Evolutionary conservation across 257 asterid species (phyloP).

Genomic region (Nicotiana paniculata): DNA sequence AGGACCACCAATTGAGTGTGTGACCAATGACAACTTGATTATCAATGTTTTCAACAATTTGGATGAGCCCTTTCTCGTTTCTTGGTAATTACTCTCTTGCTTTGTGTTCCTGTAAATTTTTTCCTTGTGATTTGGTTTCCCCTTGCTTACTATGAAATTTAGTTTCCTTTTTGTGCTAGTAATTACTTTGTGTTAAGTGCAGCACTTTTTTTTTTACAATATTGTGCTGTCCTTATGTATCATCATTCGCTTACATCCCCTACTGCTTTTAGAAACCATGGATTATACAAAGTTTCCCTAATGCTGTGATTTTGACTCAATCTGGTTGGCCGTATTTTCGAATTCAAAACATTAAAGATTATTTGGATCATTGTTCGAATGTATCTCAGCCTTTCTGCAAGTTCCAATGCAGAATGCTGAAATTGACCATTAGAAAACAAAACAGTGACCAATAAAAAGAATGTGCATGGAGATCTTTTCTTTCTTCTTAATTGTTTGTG

Average conservation of each 20-base stretch:
- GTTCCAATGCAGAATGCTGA: too few relatives aligned
- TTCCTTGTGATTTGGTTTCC: neutral
- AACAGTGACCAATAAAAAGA: too few relatives aligned
- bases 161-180: neutral
- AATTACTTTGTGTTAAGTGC: neutral
- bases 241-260: neutral
- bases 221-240: neutral
- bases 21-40: conserved; percentile 32
- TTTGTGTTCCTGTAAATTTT: neutral
- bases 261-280: neutral
- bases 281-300: too few relatives aligned
- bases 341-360: too few relatives aligned
- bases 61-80: conserved; percentile 30
- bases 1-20: conserved; percentile 24
- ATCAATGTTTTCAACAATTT: conserved; percentile 29
- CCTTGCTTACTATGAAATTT: neutral
- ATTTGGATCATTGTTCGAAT: too few relatives aligned
- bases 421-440: too few relatives aligned
- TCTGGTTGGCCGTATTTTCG: too few relatives aligned
- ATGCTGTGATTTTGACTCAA: too few relatives aligned
- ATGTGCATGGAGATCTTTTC: neutral
- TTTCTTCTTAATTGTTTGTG: neutral
- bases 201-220: neutral
- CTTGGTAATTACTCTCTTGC: conserved; percentile 19
- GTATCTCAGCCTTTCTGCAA: too few relatives aligned